phyloP scores from a whole-genome alignment of 2,329 filamentous ascomycete species.

The Westerdykella aurantiaca region DNA sequence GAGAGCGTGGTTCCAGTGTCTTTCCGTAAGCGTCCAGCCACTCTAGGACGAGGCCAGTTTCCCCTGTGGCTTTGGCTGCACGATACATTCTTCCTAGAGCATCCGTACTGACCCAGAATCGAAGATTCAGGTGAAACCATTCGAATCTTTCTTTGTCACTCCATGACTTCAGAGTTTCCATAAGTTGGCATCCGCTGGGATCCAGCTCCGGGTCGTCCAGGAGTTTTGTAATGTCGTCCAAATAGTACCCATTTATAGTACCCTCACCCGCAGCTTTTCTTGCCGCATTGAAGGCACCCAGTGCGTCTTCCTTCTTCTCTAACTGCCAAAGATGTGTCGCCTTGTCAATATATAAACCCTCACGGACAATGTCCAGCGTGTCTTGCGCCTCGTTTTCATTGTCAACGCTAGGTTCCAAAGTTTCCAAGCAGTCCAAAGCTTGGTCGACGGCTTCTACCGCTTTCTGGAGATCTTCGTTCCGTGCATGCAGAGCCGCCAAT shows the following conservation, averaged over 20 bases:
- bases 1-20: background rate
- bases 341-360: background rate
- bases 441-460: background rate
- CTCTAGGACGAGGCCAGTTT: constrained; percentile 1
- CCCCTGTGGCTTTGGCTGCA: constrained; percentile 3
- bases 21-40: constrained; percentile 4
- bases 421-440: background rate
- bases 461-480: background rate
- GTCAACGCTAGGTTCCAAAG: too few species aligned
- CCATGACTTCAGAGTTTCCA: constrained; percentile 6
- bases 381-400: too few species aligned
- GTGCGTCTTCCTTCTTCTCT: constrained; percentile 1
- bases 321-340: background rate
- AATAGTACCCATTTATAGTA: background rate
- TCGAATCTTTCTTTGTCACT: constrained; percentile 2
- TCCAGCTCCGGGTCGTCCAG: constrained; percentile 5
- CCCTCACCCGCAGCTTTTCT: background rate
- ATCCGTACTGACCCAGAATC: background rate
- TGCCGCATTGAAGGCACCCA: constrained; percentile 4
- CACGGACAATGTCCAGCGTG: too few species aligned
- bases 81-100: constrained; percentile 2
- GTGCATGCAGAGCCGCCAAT: background rate
- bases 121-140: constrained; percentile 2
- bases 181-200: constrained; percentile 2
- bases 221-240: constrained; percentile 6